A percentile compares a stretch with the other conserved stretches of the same genome.
Conservation (phyloP, 192 early-diverging fungal species). For the Allomyces javanicus region DNA sequence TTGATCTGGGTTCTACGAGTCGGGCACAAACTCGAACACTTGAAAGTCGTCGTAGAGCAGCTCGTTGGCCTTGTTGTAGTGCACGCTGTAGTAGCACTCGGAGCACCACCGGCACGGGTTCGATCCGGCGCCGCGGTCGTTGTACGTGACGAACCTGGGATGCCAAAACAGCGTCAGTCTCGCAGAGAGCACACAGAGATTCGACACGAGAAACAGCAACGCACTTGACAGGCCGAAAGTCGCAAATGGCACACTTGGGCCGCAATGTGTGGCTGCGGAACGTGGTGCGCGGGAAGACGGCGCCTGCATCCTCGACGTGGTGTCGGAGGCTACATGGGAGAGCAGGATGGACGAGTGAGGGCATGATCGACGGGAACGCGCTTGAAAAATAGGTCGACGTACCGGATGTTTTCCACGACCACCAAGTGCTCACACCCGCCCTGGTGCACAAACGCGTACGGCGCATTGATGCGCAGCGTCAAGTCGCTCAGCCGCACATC, state of each 20-base stretch:
- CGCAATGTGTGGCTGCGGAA: conserved; percentile 28
- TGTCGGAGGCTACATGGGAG: conserved; percentile 6
- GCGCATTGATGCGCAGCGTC: conserved; percentile 35
- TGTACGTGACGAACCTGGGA: conserved; percentile 24
- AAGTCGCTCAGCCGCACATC: conserved; percentile 39
- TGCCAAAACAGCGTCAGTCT: too few species aligned
- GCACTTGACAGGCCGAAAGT: conserved; percentile 31
- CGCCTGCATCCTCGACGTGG: conserved; percentile 27
- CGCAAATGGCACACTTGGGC: conserved; percentile 44
- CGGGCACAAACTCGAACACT: conserved; percentile 9
- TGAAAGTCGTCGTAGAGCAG: conserved; percentile 26
- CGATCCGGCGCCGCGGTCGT: conserved; percentile 47
- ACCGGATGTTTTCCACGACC: conserved; percentile 43
- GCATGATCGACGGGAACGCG: too few species aligned
- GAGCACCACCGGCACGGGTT: conserved; percentile 50
- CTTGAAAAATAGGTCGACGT: conserved; percentile 1
- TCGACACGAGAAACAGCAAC: too few species aligned
- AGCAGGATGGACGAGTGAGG: too few species aligned
- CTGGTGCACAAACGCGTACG: conserved; percentile 58
- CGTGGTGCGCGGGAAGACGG: conserved; percentile 27
- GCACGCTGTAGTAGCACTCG: conserved; percentile 26
- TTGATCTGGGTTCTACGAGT: not conserved
- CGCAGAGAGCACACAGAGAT: too few species aligned
- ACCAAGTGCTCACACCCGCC: conserved; percentile 59
- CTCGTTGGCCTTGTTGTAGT: conserved; percentile 9